A percentile compares a stretch with the other conserved stretches of the same genome.
Evolutionary conservation across 805 yeast genomes (phyloP).

Genomic region (Lipomyces orientalis): DNA sequence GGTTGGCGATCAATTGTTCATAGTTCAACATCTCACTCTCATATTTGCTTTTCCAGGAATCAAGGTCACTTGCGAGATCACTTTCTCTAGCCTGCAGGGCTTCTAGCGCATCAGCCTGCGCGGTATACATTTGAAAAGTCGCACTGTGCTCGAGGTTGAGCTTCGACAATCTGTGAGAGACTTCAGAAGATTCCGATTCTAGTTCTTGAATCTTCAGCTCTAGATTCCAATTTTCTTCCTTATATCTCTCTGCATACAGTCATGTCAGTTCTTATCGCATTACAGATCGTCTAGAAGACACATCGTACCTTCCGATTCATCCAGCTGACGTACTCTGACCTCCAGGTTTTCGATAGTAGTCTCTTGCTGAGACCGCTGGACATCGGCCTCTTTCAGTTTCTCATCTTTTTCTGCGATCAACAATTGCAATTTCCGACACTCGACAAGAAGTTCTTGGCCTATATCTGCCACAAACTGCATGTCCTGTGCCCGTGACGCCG

Average conservation of each 20-base stretch:
- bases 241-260: conserved; percentile 39
- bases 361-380: conserved; percentile 35
- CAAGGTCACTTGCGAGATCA: conserved; percentile 41
- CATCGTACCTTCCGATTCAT: conserved; percentile 38
- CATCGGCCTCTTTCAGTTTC: conserved; percentile 31
- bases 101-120: conserved; percentile 44
- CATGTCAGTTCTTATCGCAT: conserved; percentile 22
- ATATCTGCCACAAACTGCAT: conserved; percentile 45
- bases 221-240: conserved; percentile 49
- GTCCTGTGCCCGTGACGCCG: conserved; percentile 36
- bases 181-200: conserved; percentile 37
- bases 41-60: conserved; percentile 33
- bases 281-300: conserved; percentile 18
- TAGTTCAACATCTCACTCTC: conserved; percentile 39
- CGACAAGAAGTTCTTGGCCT: conserved; percentile 44
- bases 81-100: conserved; percentile 40
- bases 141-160: conserved; percentile 40
- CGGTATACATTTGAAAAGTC: conserved; percentile 33
- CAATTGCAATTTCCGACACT: conserved; percentile 45
- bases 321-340: conserved; percentile 33
- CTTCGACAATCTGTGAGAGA: conserved; percentile 39
- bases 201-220: conserved; percentile 46
- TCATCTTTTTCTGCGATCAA: conserved; percentile 38
- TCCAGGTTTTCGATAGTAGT: conserved; percentile 35
- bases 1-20: conserved; percentile 38